Conservation (phyloP, 306 rosid species). For the Mucuna pruriens region DNA sequence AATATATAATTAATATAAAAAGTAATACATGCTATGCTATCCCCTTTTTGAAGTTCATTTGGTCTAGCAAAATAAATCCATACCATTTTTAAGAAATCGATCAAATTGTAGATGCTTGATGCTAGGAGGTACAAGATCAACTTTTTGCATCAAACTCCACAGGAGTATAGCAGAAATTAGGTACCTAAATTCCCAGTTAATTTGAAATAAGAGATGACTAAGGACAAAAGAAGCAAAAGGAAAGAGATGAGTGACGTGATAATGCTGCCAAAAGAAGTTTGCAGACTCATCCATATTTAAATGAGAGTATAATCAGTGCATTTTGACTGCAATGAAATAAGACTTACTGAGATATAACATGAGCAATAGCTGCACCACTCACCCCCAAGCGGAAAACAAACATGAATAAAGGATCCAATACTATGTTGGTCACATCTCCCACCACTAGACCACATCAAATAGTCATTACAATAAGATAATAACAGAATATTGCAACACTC, state of each 20-base stretch:
- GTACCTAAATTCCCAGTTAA: slow-evolving; percentile 56
- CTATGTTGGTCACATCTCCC: slow-evolving; percentile 76
- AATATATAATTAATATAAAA: neutral
- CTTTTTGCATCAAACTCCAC: slow-evolving; percentile 61
- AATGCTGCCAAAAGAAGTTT: neutral
- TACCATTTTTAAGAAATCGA: slow-evolving; percentile 79
- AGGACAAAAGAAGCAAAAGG: neutral
- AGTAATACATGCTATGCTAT: neutral
- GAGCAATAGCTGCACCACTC: slow-evolving; percentile 88
- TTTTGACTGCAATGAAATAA: neutral
- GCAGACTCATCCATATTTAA: neutral
- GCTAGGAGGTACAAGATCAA: slow-evolving; percentile 71
- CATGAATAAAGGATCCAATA: slow-evolving; percentile 72
- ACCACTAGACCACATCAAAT: slow-evolving; percentile 54
- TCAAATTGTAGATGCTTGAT: slow-evolving; percentile 65
- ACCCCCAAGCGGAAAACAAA: slow-evolving; percentile 63
- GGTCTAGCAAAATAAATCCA: slow-evolving; percentile 6
- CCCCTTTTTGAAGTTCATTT: slow-evolving; percentile 23
- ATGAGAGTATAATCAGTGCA: neutral
- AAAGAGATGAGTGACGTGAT: neutral
- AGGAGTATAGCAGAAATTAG: slow-evolving; percentile 64
- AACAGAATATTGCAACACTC: neutral
- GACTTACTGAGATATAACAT: slow-evolving; percentile 84
- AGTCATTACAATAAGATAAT: slow-evolving; percentile 16
- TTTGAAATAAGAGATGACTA: neutral